A percentile compares a stretch with the other conserved stretches of the same genome.
phyloP scores from a whole-genome alignment of 129 eudicot genomes.

The Chrysanthemum seticuspe region DNA sequence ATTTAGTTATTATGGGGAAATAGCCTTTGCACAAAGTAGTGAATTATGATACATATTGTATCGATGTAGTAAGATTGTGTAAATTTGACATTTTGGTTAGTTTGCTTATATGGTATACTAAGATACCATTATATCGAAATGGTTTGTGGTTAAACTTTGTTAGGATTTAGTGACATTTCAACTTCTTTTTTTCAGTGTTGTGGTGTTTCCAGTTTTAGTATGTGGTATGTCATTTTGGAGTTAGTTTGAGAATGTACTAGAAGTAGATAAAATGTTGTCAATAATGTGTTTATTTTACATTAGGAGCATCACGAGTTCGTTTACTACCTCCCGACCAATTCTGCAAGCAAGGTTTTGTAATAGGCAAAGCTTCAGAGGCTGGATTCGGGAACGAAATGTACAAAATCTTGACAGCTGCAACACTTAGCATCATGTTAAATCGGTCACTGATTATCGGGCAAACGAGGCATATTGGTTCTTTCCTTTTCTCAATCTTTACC shows the following conservation, averaged over 20 bases:
- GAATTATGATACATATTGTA: not conserved
- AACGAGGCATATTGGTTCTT: conserved; percentile 62
- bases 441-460: conserved; percentile 56
- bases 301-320: conserved; percentile 54
- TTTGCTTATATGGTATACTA: no score
- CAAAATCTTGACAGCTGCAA: conserved; percentile 58
- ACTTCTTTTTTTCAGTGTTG: no score
- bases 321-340: conserved; percentile 43
- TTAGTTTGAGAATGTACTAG: no score
- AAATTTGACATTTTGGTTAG: no score
- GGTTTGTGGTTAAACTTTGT: no score
- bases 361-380: conserved; percentile 61
- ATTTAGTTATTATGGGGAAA: no score
- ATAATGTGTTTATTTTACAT: not conserved
- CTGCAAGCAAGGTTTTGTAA: conserved; percentile 51
- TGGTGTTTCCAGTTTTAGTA: no score
- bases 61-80: no score
- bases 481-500: conserved; percentile 23
- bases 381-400: conserved; percentile 65
- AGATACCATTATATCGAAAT: no score
- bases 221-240: no score
- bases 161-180: no score
- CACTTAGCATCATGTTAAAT: conserved; percentile 56
- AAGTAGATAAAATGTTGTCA: no score
- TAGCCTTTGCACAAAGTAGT: not conserved